Conservation (phyloP, 768 basidiomycete species). For the Boletus bicolor region DNA sequence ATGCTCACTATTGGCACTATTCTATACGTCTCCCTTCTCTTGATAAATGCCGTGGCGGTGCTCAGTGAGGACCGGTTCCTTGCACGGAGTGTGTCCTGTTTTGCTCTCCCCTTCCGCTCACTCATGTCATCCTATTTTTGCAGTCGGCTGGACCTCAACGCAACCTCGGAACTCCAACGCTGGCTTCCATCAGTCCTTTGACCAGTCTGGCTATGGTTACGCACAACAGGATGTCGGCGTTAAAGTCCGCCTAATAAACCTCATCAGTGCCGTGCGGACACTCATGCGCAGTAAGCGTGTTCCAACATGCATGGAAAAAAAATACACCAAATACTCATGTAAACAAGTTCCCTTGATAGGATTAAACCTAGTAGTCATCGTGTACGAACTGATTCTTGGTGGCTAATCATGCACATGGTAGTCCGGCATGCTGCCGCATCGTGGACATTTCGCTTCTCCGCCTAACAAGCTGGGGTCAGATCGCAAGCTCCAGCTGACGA, state of each 20-base stretch:
- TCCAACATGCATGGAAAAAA: slow-evolving; percentile 8
- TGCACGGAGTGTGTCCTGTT: slow-evolving; percentile 66
- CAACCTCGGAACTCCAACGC: slow-evolving; percentile 55
- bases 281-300: slow-evolving; percentile 89
- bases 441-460: slow-evolving; percentile 17
- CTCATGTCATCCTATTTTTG: slow-evolving; percentile 17
- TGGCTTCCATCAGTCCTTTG: slow-evolving; percentile 65
- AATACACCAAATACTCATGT: slow-evolving; percentile 18
- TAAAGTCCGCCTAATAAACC: slow-evolving; percentile 84
- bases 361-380: slow-evolving; percentile 80
- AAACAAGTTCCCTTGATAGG: slow-evolving; percentile 85
- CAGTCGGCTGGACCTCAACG: slow-evolving; percentile 88
- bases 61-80: slow-evolving; percentile 96
- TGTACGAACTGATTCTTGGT: slow-evolving; percentile 79
- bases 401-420: slow-evolving; percentile 31
- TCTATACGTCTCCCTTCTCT: slow-evolving; percentile 80
- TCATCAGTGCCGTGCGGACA: slow-evolving; percentile 93
- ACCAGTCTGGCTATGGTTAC: slow-evolving; percentile 57
- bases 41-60: slow-evolving; percentile 93
- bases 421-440: slow-evolving; percentile 11
- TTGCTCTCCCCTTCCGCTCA: slow-evolving; percentile 1
- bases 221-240: slow-evolving; percentile 62
- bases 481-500: slow-evolving; percentile 4
- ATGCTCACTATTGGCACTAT: slow-evolving; percentile 69
- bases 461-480: slow-evolving; percentile 10